Base-by-base conservation (phyloP, 1,139 yeast species). In the Debaryomyces subglobosus region DNA sequence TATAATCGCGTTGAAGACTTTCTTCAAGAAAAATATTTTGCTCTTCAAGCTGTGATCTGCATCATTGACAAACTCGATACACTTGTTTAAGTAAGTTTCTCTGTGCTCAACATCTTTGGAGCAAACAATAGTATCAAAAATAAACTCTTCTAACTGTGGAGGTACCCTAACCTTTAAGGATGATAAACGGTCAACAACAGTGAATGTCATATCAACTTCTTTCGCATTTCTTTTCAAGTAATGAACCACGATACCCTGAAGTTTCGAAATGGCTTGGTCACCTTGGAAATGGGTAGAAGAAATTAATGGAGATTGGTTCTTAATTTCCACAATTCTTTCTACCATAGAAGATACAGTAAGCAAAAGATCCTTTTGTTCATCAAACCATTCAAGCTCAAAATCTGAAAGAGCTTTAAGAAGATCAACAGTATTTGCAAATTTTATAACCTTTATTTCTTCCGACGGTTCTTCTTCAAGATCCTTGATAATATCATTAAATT, bases 391-490 rank as follows among this genome's bases (percentile, higher is more conserved):
- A 1, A 58, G 53, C 43, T 88, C 91, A 47, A 77, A 71, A 0
- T 64, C 60, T 9, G 79, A 67, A 40, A 89, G 68, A 0, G 89
- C 78, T 25, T 71, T 71, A 33, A 88, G 68, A 47, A 89, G 67
- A 56, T 87, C 94, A 43, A 90, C 74, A 49, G 86, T 69, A 60
- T 91, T 91, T 16, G 94, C 85, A 59, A 84, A 79, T 53, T 85
- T 86, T 15, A 80, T 71, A 44, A 85, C 82, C 59, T 82, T 84
- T 21, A 74, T 67, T 48, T 82, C 88, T 8, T 76, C 73, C 30
- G 77, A 69, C 2, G 77, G 55, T 59, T 84, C 89, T 29, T 70
- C 70, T 10, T 67, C 59, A 37, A 78, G 65, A 41, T 65, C 78
- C 39, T 62, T 64, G 5, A 69, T 44, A 12, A 77, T 68, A 1